Conservation (phyloP, 2,329 filamentous ascomycete species). For the Colletotrichum scovillei region DNA sequence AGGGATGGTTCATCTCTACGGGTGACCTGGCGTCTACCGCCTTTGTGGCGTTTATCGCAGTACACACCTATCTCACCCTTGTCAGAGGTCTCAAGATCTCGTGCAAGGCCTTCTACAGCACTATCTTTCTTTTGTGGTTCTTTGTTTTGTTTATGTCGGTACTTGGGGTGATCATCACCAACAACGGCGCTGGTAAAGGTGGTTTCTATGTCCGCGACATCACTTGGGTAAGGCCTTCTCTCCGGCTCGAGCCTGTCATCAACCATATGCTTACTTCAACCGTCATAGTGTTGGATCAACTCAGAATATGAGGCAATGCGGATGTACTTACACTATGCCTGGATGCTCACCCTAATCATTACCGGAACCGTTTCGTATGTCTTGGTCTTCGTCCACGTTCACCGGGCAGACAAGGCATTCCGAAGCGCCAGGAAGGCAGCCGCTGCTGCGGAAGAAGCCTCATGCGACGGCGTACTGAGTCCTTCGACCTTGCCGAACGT, state of each 20-base stretch:
- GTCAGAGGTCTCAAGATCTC: slow-evolving; percentile 60
- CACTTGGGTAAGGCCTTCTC: slow-evolving; percentile 60
- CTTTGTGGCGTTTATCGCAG: slow-evolving; percentile 68
- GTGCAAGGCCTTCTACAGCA: slow-evolving; percentile 53
- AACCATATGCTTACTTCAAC: neutral
- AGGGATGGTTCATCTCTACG: slow-evolving; percentile 69
- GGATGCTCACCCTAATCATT: slow-evolving; percentile 61
- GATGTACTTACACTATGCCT: slow-evolving; percentile 71
- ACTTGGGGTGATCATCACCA: slow-evolving; percentile 24
- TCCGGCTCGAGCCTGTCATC: slow-evolving; percentile 39
- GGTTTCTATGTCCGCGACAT: slow-evolving; percentile 63
- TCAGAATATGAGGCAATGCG: slow-evolving; percentile 61
- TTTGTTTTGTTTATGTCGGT: slow-evolving; percentile 45
- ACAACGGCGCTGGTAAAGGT: neutral
- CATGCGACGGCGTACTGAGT: neutral
- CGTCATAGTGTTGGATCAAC: slow-evolving; percentile 69
- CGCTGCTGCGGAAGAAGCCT: neutral
- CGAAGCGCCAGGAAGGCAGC: neutral
- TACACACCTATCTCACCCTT: slow-evolving; percentile 67
- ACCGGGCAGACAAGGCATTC: neutral
- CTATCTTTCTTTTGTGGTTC: slow-evolving; percentile 58
- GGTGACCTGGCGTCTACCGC: slow-evolving; percentile 67
- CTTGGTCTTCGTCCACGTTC: slow-evolving; percentile 49
- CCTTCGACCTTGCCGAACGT: neutral
- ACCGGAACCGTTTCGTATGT: slow-evolving; percentile 50